Base-by-base conservation (phyloP, 139 green algal species). In the Chlorella sp. region DNA sequence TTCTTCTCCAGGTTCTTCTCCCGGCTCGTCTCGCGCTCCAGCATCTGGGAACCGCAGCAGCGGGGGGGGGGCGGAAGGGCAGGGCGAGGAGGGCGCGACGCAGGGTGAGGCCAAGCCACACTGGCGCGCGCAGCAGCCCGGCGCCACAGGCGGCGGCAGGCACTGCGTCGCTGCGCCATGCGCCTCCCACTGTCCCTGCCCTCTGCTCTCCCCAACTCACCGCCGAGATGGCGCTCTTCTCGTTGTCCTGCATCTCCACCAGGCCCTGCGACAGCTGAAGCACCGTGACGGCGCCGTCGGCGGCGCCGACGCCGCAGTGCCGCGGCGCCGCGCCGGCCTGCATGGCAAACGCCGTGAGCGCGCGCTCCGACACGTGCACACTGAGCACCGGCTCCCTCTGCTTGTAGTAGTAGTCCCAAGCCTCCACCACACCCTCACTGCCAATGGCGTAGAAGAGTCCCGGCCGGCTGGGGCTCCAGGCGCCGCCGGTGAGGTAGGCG, bases 1-100 rank as follows among this genome's bases (percentile, higher is more conserved):
- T 85, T 89, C 84, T 96, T 96, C 67, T 98, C 94, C 55, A 97
- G 73, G 75, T 96, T 97, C 84, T 95, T 97, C 84, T 98, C 94
- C 7, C 87, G 71, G 72, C 74, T 87, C 14, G 77, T 86, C 73
- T 94, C 89, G 3, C 83, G 71, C 61, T 94, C 89, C 42, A 94
- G 84, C 67, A 91, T 87, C 79, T 90, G 82, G n/a, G n/a, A n/a
- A n/a, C n/a, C n/a, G n/a, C n/a, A n/a, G n/a, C n/a, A n/a, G n/a
- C n/a, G n/a, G n/a, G n/a, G n/a, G n/a, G n/a, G n/a, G n/a, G n/a
- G n/a, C n/a, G n/a, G n/a, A n/a, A n/a, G n/a, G n/a, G n/a, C n/a
- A n/a, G n/a, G n/a, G n/a, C n/a, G n/a, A n/a, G n/a, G n/a, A n/a
- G n/a, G n/a, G n/a, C n/a, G n/a, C n/a, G n/a, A n/a, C n/a, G n/a